Percentiles rank a stretch among this genome's conserved stretches.
Evolutionary conservation across 495 filamentous ascomycete species (phyloP).

Genomic region (Xylaria flabelliformis): DNA sequence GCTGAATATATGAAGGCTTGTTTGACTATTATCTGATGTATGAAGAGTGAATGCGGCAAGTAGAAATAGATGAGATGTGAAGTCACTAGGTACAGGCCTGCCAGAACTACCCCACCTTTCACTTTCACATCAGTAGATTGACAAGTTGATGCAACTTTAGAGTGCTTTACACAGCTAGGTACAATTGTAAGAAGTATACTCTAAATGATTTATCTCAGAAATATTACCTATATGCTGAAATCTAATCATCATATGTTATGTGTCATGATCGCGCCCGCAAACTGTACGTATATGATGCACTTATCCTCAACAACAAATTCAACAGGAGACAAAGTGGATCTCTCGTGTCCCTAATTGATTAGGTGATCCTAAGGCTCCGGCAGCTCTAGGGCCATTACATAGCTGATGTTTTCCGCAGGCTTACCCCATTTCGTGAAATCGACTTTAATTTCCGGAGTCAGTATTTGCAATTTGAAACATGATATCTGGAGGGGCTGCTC

Average conservation of each 20-base stretch:
- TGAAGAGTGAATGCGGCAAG: background rate
- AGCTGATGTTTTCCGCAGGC: background rate
- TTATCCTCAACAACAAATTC: background rate
- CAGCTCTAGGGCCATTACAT: slow-evolving; percentile 9
- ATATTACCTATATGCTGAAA: background rate
- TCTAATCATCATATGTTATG: background rate
- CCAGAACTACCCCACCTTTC: slow-evolving; percentile 11
- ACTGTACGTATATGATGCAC: background rate
- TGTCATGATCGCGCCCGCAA: background rate
- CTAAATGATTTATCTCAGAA: background rate
- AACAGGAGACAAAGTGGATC: background rate
- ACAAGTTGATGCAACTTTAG: background rate
- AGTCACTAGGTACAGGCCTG: background rate
- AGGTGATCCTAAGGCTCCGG: background rate
- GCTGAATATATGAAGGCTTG: background rate
- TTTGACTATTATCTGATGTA: background rate
- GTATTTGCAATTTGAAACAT: background rate
- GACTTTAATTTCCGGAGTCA: background rate
- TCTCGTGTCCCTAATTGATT: background rate
- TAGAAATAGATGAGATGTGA: background rate
- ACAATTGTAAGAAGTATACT: background rate
- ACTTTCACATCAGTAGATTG: background rate
- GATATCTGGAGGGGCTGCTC: background rate
- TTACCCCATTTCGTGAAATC: slow-evolving; percentile 25
- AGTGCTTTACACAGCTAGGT: background rate